Conservation (phyloP, 176 grass and related monocot genomes). For the Echinochloa phyllopogon region DNA sequence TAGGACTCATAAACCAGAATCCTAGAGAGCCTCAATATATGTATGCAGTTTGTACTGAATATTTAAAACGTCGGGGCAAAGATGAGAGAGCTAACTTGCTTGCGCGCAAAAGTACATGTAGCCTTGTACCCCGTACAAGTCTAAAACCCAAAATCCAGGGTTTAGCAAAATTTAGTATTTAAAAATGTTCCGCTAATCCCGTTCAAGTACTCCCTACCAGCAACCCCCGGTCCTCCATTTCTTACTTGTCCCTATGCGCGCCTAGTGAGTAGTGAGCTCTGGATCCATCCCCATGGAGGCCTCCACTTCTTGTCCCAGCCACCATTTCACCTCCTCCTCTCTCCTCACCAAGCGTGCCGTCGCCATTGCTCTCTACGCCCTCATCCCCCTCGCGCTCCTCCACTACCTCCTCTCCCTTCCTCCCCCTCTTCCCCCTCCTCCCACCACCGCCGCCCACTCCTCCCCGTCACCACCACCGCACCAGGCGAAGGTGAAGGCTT, state of each 20-base stretch:
- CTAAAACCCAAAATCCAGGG: too few species aligned
- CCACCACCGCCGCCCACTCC: neutral
- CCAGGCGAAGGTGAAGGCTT: neutral
- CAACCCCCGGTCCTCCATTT: too few species aligned
- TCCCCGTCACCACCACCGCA: neutral
- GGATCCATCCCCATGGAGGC: slow-evolving; percentile 35
- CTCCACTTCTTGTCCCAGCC: neutral
- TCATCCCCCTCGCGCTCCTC: slow-evolving; percentile 50
- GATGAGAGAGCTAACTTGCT: too few species aligned
- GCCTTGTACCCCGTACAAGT: too few species aligned
- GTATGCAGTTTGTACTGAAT: too few species aligned
- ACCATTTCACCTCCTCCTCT: neutral
- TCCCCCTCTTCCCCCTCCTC: slow-evolving; percentile 14
- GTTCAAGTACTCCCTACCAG: too few species aligned
- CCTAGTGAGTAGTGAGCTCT: neutral
- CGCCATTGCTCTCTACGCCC: slow-evolving; percentile 35
- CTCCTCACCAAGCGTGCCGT: slow-evolving; percentile 47
- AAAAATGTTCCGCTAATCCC: too few species aligned
- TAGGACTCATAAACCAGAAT: too few species aligned
- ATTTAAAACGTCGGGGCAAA: too few species aligned
- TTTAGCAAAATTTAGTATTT: too few species aligned
- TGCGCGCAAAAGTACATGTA: too few species aligned
- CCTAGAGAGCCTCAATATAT: too few species aligned
- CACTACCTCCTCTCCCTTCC: slow-evolving; percentile 46
- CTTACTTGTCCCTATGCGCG: neutral